Percentiles rank a stretch among this genome's conserved stretches.
Conservation (phyloP, 78 protist genomes). For the Guillardia theta region DNA sequence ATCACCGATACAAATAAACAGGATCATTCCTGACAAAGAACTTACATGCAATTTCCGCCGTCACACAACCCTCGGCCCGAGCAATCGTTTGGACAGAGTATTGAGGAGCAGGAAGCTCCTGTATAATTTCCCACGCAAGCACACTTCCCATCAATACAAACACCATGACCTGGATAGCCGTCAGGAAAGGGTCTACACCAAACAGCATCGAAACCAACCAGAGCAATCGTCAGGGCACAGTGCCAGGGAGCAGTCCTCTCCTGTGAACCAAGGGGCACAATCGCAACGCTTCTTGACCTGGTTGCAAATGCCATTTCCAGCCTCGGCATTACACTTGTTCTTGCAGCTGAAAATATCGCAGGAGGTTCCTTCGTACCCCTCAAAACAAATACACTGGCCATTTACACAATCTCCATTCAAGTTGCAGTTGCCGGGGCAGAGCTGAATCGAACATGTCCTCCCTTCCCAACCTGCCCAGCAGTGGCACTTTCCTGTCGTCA, state of each 20-base stretch:
- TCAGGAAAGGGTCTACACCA: background rate
- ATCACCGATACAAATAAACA: too few relatives aligned
- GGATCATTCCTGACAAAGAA: too few relatives aligned
- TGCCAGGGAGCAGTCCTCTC: background rate
- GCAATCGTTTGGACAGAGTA: background rate
- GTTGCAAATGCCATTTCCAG: background rate
- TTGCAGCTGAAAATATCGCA: background rate
- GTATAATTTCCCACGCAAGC: too few relatives aligned
- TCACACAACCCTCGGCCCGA: background rate
- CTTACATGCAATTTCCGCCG: background rate
- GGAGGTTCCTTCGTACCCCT: background rate
- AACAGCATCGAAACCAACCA: background rate
- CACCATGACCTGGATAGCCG: too few relatives aligned
- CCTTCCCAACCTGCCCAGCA: background rate
- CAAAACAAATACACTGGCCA: background rate
- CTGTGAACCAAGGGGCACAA: background rate
- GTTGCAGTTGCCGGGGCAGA: background rate
- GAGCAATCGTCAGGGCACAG: background rate
- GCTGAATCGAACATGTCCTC: background rate
- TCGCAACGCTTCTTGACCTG: background rate
- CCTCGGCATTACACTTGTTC: background rate
- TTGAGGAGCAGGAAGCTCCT: too few relatives aligned
- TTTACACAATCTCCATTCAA: background rate
- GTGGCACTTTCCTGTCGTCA: background rate
- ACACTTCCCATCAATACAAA: too few relatives aligned